Conservation (phyloP, 805 yeast genomes). For the Saccharomycopsis olivae region DNA sequence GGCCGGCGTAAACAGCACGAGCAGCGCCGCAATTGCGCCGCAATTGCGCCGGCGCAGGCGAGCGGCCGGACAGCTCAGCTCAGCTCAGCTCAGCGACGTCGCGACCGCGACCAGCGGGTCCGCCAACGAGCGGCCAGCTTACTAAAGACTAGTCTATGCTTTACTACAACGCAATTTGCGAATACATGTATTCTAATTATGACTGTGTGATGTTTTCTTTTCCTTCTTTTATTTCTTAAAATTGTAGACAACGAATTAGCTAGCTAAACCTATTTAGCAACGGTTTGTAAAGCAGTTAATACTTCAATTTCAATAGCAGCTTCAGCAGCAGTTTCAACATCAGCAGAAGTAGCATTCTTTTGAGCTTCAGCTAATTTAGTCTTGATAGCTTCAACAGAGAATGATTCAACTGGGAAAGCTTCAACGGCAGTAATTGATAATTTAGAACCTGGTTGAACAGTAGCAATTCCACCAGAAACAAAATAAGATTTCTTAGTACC, state of each 20-base stretch:
- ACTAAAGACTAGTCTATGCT: no score
- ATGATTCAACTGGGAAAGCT: constrained; percentile 85
- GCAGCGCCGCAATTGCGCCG: neutral
- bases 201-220: neutral
- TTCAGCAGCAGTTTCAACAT: constrained; percentile 83
- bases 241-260: neutral
- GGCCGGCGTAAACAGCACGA: neutral
- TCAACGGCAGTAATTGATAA: constrained; percentile 88
- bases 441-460: constrained; percentile 89
- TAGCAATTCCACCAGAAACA: constrained; percentile 93
- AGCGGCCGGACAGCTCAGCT: no score
- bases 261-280: constrained; percentile 45
- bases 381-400: constrained; percentile 72
- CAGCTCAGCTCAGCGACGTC: no score
- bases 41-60: no score
- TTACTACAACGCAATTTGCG: no score
- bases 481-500: constrained; percentile 72
- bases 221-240: neutral
- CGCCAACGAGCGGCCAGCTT: no score
- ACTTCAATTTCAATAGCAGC: constrained; percentile 95
- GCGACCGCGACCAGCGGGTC: no score
- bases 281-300: constrained; percentile 82
- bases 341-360: constrained; percentile 76
- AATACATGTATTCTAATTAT: no score
- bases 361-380: constrained; percentile 84